These are phyloP conservation scores for Platanthera zijinensis DNA, from an alignment of 106 monocot species.

Conservation along the genomic window DNA sequence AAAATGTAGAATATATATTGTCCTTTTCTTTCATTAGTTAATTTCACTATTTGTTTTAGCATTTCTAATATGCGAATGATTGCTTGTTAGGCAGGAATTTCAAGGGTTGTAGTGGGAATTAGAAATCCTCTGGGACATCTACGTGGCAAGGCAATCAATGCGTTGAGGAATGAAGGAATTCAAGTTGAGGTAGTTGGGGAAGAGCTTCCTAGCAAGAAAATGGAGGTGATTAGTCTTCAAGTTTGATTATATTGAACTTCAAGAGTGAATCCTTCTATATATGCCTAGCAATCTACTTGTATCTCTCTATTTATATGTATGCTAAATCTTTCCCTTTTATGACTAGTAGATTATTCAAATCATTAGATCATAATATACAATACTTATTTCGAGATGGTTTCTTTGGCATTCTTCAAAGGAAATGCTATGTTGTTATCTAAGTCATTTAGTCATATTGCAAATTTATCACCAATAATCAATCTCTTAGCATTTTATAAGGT, in stretches of 20 bases:
- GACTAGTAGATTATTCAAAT: not conserved
- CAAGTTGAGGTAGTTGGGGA: conserved; percentile 87
- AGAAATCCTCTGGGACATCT: conserved; percentile 81
- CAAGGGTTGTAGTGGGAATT: conserved; percentile 85
- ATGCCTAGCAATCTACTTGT: not conserved
- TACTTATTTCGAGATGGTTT: not conserved
- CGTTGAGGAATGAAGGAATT: conserved; percentile 62
- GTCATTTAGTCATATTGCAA: too few species aligned
- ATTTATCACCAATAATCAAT: too few species aligned
- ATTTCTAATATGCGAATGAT: conserved; percentile 15
- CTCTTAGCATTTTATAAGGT: too few species aligned
- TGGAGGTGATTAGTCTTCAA: conserved; percentile 42
- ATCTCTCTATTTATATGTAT: not conserved
- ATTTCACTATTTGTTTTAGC: not conserved
- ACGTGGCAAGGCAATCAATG: conserved; percentile 67
- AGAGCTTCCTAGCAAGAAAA: conserved; percentile 51
- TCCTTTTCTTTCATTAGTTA: not conserved
- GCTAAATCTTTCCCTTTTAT: not conserved
- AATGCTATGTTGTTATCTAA: too few species aligned
- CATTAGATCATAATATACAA: not conserved
- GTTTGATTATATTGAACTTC: not conserved
- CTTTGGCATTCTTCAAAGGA: not conserved
- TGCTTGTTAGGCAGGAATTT: conserved; percentile 83
- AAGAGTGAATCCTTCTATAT: not conserved
- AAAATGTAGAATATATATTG: not conserved